Percentiles rank a stretch among this genome's conserved stretches.
Conservation (phyloP, 1,284 basidiomycete species). For the Sporisorium scitamineum region DNA sequence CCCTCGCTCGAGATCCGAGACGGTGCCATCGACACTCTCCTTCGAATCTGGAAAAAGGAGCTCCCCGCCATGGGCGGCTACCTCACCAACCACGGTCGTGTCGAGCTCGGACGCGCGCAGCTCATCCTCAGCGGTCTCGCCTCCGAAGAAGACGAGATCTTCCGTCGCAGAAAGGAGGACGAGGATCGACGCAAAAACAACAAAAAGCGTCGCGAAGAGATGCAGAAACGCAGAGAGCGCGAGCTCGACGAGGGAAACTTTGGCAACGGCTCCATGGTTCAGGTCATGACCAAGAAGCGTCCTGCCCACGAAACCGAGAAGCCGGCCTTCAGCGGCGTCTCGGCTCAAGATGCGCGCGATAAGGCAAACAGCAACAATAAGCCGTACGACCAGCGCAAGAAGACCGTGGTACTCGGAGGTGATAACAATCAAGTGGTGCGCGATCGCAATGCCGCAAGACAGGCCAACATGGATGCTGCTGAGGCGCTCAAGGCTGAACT, state of each 20-base stretch:
- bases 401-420: constrained; percentile 57
- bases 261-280: constrained; percentile 37
- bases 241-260: constrained; percentile 50
- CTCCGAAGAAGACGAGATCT: constrained; percentile 93
- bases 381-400: constrained; percentile 44
- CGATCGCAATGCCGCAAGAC: constrained; percentile 71
- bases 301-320: constrained; percentile 40
- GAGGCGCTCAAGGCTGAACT: constrained; percentile 92
- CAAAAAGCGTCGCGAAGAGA: constrained; percentile 80
- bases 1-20: constrained; percentile 98
- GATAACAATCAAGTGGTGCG: constrained; percentile 60
- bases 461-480: constrained; percentile 96
- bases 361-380: constrained; percentile 65
- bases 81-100: constrained; percentile 89
- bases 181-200: constrained; percentile 93
- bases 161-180: constrained; percentile 86
- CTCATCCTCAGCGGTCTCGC: constrained; percentile 95
- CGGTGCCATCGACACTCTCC: constrained; percentile 95
- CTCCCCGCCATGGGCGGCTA: constrained; percentile 96
- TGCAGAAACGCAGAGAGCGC: constrained; percentile 51
- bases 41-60: constrained; percentile 95
- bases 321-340: constrained; percentile 48
- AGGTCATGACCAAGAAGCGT: constrained; percentile 33
- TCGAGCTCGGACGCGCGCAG: constrained; percentile 87
- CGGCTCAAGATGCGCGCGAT: constrained; percentile 30